Evolutionary conservation across 306 rosid species (phyloP), one percentile per base, ranked within the genome.

Genomic region (Abrus pulchellus): DNA sequence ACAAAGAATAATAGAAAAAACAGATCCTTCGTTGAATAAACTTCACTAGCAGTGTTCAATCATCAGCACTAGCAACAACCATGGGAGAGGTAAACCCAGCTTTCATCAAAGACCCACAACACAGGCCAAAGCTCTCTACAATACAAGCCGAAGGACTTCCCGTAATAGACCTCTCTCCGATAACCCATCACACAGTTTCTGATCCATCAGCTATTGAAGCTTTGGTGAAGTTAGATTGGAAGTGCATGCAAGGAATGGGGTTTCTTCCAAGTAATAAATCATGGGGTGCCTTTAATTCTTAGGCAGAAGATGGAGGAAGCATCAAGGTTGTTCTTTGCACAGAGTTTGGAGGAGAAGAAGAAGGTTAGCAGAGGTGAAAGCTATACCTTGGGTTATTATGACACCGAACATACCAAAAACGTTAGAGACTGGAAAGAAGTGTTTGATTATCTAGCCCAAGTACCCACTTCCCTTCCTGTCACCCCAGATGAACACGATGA

Each of bases 351-450:
- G 56, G 91, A 89, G 83, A 92, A 90, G 89, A 85, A 63, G 56
- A 86, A 82, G 79, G 82, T 89, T 9, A 76, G 82, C 9, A 81
- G 92, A 67, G 82, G 82, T 4, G 90, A 82, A 13, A 9, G 0
- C 3, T 9, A 1, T 2, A 48, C 74, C 0, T 6, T 9, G n/a
- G 97, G 98, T 7, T 94, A 94, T 9, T 80, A 61, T 47, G 95
- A 94, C 14, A 69, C 65, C 0, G 98, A 94, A 34, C 85, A 83
- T 14, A 92, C 98, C 6, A 92, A 92, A 82, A 92, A 94, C 13
- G 90, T 92, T 1, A 87, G 93, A 27, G 98, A 93, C 33, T 90
- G 98, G 97, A 92, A 90, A 52, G 97, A 92, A 70, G 93, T 85
- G 5, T 86, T 87, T 75, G 97, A 90, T 85, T 86, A 87, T 59